Base-by-base conservation (phyloP, 2,329 filamentous ascomycete species). In the Lachnellula occidentalis region DNA sequence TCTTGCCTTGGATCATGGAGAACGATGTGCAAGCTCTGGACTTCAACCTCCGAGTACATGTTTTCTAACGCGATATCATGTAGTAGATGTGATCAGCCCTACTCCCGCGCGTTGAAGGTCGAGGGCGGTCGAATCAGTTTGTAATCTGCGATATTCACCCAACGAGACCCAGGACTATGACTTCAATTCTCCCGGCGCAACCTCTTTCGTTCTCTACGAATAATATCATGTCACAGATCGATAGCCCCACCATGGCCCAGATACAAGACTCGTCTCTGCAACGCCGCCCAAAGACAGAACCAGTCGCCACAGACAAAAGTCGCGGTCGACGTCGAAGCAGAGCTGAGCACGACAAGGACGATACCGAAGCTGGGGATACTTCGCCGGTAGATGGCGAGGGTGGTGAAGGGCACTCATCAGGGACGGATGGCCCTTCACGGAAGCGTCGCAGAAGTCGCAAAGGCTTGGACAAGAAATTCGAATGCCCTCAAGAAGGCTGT, bases 401-500 rank as follows among this genome's bases (percentile, higher is more conserved):
- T 21, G 59, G 50, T 14, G 66, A 67, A 6, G 65, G 57, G 12
- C 65, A 65, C 34, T 67, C 67, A 24, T 68, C 67, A 52, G 67
- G 62, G 2, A 62, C 61, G n/a, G 67, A 69, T 52, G 66, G 63
- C 14, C 64, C 61, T 11, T 60, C 66, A 2, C 64, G 75, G 52
- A 79, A 90, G 72, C 76, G 86, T 55, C 76, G 87, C 62, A 75
- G 87, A 53, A 91, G 87, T 72, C 82, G 88, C 60, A 91, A 91
- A 70, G 87, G 86, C 3, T 74, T 90, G 41, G 88, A 91, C 70
- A 92, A 91, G 73, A 84, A 85, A 66, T 92, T 91, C 60, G 86
- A 88, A 66, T 99, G 94, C 69, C 86, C 87, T 5, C 83, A 90
- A 56, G 85, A 89, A 61, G 90, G 87, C 39, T 99, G 94, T 66